phyloP scores from a whole-genome alignment of 2,329 filamentous ascomycete species.

The Talaromyces sp. region DNA sequence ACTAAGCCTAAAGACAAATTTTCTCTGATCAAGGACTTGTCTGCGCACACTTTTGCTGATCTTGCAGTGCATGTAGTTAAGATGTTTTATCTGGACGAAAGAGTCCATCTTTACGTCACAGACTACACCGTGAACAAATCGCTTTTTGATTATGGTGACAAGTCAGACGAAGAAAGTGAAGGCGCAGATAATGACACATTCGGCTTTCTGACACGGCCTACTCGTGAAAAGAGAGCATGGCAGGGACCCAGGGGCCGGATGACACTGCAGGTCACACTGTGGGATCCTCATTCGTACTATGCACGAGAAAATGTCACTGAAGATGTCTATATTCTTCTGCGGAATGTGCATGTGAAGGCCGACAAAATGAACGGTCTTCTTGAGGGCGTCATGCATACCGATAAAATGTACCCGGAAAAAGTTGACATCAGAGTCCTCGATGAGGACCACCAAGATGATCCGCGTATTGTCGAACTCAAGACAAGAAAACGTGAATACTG shows the following conservation, averaged over 20 bases:
- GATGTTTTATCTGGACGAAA: slow-evolving; percentile 47
- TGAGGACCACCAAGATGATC: slow-evolving; percentile 44
- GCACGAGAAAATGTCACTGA: slow-evolving; percentile 55
- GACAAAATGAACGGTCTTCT: slow-evolving; percentile 53
- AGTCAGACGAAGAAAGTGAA: slow-evolving; percentile 36
- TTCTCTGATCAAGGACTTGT: slow-evolving; percentile 61
- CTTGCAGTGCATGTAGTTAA: slow-evolving; percentile 69
- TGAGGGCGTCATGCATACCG: slow-evolving; percentile 69
- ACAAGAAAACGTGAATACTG: slow-evolving; percentile 65
- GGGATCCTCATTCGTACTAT: slow-evolving; percentile 61
- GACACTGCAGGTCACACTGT: slow-evolving; percentile 69
- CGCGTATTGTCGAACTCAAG: slow-evolving; percentile 56
- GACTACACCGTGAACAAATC: slow-evolving; percentile 73
- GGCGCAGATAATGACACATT: slow-evolving; percentile 52
- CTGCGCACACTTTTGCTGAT: slow-evolving; percentile 59
- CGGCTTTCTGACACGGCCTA: slow-evolving; percentile 46
- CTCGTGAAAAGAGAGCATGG: slow-evolving; percentile 52
- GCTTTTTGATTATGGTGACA: slow-evolving; percentile 56
- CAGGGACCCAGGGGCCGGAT: slow-evolving; percentile 69
- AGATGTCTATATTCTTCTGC: slow-evolving; percentile 63
- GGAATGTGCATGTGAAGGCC: slow-evolving; percentile 68
- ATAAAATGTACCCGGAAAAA: slow-evolving; percentile 51
- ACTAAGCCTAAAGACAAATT: slow-evolving; percentile 50
- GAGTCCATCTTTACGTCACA: slow-evolving; percentile 66
- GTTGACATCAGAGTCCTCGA: slow-evolving; percentile 59